Percentiles rank a stretch among this genome's conserved stretches.
phyloP scores from a whole-genome alignment of 2,329 filamentous ascomycete species.

The Calonectria henricotiae region DNA sequence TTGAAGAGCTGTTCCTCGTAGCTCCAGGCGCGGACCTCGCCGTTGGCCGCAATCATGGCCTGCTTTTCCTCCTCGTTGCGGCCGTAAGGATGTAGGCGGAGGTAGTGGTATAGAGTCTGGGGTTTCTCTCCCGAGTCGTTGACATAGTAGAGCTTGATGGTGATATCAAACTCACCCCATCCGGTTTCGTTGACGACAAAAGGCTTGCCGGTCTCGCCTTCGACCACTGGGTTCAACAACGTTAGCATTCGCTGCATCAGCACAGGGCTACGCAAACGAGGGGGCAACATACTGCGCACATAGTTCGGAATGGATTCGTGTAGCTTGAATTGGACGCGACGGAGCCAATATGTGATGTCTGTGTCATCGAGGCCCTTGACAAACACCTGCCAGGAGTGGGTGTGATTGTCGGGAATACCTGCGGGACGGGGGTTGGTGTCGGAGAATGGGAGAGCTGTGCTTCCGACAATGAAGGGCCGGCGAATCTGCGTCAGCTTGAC shows the following conservation, averaged over 20 bases:
- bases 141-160: constrained; percentile 94
- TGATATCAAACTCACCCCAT: constrained; percentile 98
- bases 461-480: constrained; percentile 82
- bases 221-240: constrained; percentile 70
- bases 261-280: neutral
- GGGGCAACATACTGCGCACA: constrained; percentile 75
- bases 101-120: constrained; percentile 93
- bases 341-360: constrained; percentile 95
- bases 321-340: constrained; percentile 97
- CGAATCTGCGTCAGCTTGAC: constrained; percentile 77
- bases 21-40: constrained; percentile 82
- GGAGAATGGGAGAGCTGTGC: constrained; percentile 85
- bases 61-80: constrained; percentile 83
- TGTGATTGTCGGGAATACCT: constrained; percentile 89
- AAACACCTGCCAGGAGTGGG: constrained; percentile 96
- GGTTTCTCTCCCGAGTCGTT: constrained; percentile 92
- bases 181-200: constrained; percentile 94
- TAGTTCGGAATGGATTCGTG: constrained; percentile 97
- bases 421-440: constrained; percentile 85
- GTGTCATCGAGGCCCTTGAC: constrained; percentile 91
- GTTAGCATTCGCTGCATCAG: constrained; percentile 41
- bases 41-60: constrained; percentile 71
- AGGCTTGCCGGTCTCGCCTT: constrained; percentile 77
- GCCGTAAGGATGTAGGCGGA: constrained; percentile 93
- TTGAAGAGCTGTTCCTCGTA: constrained; percentile 98